phyloP scores from a whole-genome alignment of 768 basidiomycete species.

The Lactarius tabidus region DNA sequence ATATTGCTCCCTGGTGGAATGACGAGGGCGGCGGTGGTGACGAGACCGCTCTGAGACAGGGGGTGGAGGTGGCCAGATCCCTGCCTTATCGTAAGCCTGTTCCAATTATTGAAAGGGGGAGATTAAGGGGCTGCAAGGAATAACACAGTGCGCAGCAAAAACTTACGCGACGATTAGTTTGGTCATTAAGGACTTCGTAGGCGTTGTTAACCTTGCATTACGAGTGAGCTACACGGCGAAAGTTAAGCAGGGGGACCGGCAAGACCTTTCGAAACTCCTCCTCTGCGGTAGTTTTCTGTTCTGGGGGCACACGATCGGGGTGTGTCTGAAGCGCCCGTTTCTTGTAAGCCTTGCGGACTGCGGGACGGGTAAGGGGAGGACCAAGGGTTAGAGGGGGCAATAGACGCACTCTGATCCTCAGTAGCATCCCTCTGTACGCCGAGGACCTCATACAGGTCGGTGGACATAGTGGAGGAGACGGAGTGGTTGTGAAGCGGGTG shows the following conservation, averaged over 20 bases:
- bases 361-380: not conserved
- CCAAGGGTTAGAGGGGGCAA: not conserved
- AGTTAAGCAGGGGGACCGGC: constrained; percentile 26
- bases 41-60: constrained; percentile 16
- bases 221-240: constrained; percentile 15
- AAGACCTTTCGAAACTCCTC: constrained; percentile 49
- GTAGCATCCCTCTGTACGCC: constrained; percentile 51
- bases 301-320: constrained; percentile 63
- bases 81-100: constrained; percentile 65
- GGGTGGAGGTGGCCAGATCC: constrained; percentile 67
- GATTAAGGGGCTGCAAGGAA: not conserved
- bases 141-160: not conserved
- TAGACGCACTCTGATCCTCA: constrained; percentile 56
- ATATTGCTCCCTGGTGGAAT: constrained; percentile 9
- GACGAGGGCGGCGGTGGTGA: constrained; percentile 14
- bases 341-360: constrained; percentile 79
- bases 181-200: constrained; percentile 68
- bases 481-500: not conserved
- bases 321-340: constrained; percentile 68
- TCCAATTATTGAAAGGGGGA: constrained; percentile 15
- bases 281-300: constrained; percentile 56
- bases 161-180: constrained; percentile 52
- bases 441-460: constrained; percentile 62
- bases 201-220: constrained; percentile 62
- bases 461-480: constrained; percentile 39